phyloP scores from a whole-genome alignment of 176 grass and related monocot species.

The Phragmites australis region DNA sequence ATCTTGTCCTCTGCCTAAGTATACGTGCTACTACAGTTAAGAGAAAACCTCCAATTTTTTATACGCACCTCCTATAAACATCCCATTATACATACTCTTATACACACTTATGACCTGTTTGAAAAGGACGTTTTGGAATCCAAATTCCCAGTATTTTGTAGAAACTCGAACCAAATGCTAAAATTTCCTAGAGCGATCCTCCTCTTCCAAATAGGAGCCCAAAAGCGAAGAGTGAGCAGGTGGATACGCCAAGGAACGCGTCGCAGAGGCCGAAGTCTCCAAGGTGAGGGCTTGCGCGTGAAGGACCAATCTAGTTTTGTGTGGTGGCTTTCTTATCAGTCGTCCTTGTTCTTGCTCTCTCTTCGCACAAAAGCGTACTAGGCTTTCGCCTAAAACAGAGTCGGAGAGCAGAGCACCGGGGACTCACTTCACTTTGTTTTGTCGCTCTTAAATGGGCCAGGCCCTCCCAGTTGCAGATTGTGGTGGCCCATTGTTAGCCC shows the following conservation, averaged over 20 bases:
- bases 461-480: neutral
- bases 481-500: neutral
- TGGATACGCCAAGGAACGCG: constrained; percentile 7
- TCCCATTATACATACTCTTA: too few species aligned
- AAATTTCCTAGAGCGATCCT: too few species aligned
- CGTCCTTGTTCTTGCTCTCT: neutral
- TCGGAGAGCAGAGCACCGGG: neutral
- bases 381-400: neutral
- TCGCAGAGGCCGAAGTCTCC: constrained; percentile 7
- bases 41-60: too few species aligned
- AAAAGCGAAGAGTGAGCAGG: neutral
- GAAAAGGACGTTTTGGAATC: too few species aligned
- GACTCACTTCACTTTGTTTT: neutral
- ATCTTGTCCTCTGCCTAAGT: too few species aligned
- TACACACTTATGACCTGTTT: too few species aligned
- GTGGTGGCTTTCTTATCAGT: neutral
- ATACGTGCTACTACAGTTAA: too few species aligned
- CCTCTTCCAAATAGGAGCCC: too few species aligned
- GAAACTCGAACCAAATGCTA: neutral
- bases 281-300: too few species aligned
- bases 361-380: neutral
- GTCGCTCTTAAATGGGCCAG: neutral
- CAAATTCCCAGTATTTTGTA: neutral
- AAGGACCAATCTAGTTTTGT: neutral
- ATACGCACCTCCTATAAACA: too few species aligned